Base-by-base conservation (phyloP, 208 protist genomes). In the Leishmania guyanensis region DNA sequence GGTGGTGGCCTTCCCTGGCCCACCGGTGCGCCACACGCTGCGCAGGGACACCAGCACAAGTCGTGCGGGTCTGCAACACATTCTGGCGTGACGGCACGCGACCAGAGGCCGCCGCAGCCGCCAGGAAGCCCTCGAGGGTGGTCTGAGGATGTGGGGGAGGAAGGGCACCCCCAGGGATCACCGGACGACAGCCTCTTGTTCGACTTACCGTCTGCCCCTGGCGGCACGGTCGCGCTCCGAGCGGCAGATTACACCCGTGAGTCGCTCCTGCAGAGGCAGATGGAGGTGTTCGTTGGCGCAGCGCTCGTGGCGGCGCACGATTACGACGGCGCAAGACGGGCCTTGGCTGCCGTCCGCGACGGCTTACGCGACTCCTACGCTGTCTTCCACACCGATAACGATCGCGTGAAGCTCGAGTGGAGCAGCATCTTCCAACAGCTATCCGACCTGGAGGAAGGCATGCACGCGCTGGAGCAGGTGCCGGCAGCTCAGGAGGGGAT, bases 371-470 rank as follows among this genome's bases (percentile, higher is more conserved):
- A 93, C 79, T 86, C 84, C 20, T 95, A 95, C 85, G 83, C 90
- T 3, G 87, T 95, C 39, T 94, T 95, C 64, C 88, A 94, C 83
- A 95, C 91, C 3, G 87, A 92, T 75, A 90, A 95, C 83, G 77
- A 84, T 16, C 91, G 91, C 43, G 78, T 92, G 20, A 96, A 93
- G 73, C 86, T 94, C 69, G 91, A 97, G 82, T 83, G 94, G 62
- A 89, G 88, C 79, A 89, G 88, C 72, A 86, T 97, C 77, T 95
- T 96, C 77, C 90, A 95, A 83, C 87, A 95, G 83, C 86, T 97
- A 5, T 93, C 94, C 70, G 92, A 97, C 69, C 86, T 96, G 20
- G 92, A 94, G 78, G 94, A 97, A 80, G 94, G 90, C 75, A 94
- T 97, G 69, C 88, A 90, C 68, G 87, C 88, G 1, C 87, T 96